phyloP scores from a whole-genome alignment of 2,329 filamentous ascomycete species.

The Verticillium alfalfae region DNA sequence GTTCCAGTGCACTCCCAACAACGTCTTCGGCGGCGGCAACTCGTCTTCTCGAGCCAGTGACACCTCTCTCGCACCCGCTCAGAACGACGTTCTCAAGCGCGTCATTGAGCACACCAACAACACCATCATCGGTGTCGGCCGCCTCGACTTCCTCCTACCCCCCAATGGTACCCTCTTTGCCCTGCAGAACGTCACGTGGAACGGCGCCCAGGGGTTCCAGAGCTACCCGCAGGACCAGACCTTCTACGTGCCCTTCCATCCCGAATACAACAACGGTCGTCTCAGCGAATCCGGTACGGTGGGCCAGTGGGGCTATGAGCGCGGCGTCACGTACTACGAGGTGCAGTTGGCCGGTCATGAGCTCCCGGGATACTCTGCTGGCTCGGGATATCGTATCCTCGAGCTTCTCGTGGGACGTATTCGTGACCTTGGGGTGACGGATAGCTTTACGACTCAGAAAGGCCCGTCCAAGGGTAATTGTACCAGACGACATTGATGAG shows the following conservation, averaged over 20 bases:
- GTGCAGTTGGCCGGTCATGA: slow-evolving; percentile 14
- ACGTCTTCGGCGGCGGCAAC: slow-evolving; percentile 17
- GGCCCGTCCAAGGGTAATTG: neutral
- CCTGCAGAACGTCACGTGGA: slow-evolving; percentile 70
- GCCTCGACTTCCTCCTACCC: slow-evolving; percentile 50
- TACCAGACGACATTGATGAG: neutral
- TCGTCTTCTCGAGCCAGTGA: slow-evolving; percentile 2
- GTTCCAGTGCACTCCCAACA: slow-evolving; percentile 17
- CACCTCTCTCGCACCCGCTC: slow-evolving; percentile 4
- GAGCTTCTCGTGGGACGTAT: slow-evolving; percentile 19
- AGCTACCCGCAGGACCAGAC: slow-evolving; percentile 26
- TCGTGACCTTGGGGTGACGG: slow-evolving; percentile 12
- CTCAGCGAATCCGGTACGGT: slow-evolving; percentile 5
- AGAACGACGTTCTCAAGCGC: slow-evolving; percentile 12
- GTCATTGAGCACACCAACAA: slow-evolving; percentile 24
- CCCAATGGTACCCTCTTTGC: slow-evolving; percentile 58
- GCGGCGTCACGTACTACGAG: slow-evolving; percentile 12
- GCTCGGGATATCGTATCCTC: slow-evolving; percentile 19
- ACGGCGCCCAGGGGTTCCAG: slow-evolving; percentile 59
- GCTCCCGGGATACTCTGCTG: slow-evolving; percentile 19
- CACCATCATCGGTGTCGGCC: slow-evolving; percentile 21
- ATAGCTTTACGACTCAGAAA: slow-evolving; percentile 5
- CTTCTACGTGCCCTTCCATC: slow-evolving; percentile 9
- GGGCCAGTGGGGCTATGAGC: slow-evolving; percentile 9
- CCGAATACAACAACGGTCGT: slow-evolving; percentile 21